Evolutionary conservation across 257 asterid genomes (phyloP).

Genomic region (Knoxia roxburghii): DNA sequence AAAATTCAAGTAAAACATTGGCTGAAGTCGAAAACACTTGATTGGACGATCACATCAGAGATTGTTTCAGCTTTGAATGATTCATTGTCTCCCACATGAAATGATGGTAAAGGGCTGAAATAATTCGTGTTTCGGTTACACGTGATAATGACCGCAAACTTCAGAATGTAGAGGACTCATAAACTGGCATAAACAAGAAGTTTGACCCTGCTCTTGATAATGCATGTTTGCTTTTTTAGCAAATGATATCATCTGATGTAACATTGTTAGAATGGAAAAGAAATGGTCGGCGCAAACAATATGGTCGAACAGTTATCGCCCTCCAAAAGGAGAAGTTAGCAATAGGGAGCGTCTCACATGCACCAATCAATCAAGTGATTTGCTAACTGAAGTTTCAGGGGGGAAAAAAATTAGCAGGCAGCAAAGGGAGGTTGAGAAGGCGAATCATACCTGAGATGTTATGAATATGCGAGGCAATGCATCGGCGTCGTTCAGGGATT

Average conservation of each 20-base stretch:
- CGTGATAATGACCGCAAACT: not conserved
- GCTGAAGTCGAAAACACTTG: not conserved
- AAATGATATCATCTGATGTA: too few species aligned
- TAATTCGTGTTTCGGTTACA: too few species aligned
- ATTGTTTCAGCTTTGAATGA: not conserved
- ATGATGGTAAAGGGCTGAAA: not conserved
- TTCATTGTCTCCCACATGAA: not conserved
- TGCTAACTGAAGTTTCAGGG: not conserved
- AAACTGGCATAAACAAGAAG: not conserved
- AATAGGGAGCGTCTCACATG: not conserved
- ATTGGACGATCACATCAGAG: not conserved
- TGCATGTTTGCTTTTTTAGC: too few species aligned
- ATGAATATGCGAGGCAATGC: constrained; percentile 71
- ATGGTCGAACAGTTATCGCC: too few species aligned
- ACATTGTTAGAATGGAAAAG: too few species aligned
- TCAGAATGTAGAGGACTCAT: not conserved
- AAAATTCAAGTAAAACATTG: not conserved
- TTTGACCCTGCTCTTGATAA: too few species aligned
- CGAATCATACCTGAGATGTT: constrained; percentile 74
- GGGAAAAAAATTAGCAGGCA: not conserved
- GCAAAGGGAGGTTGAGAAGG: too few species aligned
- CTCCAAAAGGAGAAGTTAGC: too few species aligned
- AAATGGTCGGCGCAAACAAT: too few species aligned
- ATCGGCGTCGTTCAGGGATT: constrained; percentile 69
- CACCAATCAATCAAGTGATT: not conserved